phyloP scores from a whole-genome alignment of 2,329 filamentous ascomycete species.

The Daldinia eschscholtzii region DNA sequence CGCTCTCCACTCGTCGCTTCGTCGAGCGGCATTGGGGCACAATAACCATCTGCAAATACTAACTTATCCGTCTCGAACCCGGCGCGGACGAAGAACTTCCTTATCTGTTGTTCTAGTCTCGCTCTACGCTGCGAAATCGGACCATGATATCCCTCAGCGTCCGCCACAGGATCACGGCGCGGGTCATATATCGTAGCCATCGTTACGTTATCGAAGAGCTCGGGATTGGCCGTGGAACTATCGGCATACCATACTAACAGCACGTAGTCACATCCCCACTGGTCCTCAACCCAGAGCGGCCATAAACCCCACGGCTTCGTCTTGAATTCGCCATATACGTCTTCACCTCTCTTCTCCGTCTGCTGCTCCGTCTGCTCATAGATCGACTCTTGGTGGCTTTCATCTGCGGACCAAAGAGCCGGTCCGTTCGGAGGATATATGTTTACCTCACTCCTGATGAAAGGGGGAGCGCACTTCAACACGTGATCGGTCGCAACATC shows the following conservation, averaged over 20 bases:
- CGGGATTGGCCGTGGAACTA: background rate
- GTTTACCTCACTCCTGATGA: constrained; percentile 8
- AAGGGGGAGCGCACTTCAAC: constrained; percentile 43
- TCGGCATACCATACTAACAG: constrained; percentile 42
- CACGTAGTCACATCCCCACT: constrained; percentile 46
- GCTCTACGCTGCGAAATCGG: constrained; percentile 24
- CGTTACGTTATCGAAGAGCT: constrained; percentile 26
- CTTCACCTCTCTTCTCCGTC: background rate
- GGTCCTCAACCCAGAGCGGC: constrained; percentile 50
- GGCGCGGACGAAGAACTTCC: constrained; percentile 25
- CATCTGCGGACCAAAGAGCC: constrained; percentile 44
- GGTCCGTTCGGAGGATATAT: constrained; percentile 46
- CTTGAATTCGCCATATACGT: constrained; percentile 39
- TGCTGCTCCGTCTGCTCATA: constrained; percentile 34
- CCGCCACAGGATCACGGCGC: constrained; percentile 31
- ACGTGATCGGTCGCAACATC: constrained; percentile 45
- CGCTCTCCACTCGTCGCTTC: constrained; percentile 49
- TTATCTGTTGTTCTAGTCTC: constrained; percentile 29
- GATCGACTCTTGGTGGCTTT: constrained; percentile 18
- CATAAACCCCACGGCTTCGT: constrained; percentile 44
- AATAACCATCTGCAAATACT: background rate
- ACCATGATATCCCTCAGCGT: constrained; percentile 20
- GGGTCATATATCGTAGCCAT: constrained; percentile 45
- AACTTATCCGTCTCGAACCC: constrained; percentile 18
- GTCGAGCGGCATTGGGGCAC: constrained; percentile 41